These are phyloP conservation scores for Magnaporthales sp. DNA, from an alignment of 2,329 filamentous ascomycete genomes.

Conservation along the genomic window DNA sequence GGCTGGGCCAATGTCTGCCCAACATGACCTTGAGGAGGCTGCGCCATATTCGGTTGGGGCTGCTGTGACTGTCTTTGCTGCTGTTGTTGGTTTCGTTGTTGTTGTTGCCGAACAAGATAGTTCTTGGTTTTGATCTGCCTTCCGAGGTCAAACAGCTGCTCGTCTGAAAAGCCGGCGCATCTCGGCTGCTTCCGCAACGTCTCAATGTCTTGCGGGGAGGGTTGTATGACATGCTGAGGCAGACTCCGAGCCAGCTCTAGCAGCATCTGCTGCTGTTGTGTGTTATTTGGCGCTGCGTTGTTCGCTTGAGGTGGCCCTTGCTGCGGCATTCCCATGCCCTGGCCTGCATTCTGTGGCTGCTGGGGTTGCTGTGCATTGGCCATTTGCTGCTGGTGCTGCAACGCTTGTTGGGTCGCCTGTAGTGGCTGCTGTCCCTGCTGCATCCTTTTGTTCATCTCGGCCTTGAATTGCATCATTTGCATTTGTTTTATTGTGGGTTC, in stretches of 20 bases:
- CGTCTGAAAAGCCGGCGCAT: not conserved
- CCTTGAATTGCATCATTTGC: slow-evolving; percentile 30
- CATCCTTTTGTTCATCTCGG: not conserved
- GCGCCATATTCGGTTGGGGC: slow-evolving; percentile 11
- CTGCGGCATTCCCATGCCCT: slow-evolving; percentile 5
- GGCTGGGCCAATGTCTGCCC: slow-evolving; percentile 10
- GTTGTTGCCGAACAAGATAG: not conserved
- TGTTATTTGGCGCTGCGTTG: not conserved
- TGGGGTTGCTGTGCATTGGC: slow-evolving; percentile 8
- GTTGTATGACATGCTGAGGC: slow-evolving; percentile 7
- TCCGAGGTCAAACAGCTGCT: not conserved
- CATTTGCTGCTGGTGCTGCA: slow-evolving; percentile 11
- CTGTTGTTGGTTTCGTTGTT: slow-evolving; percentile 10
- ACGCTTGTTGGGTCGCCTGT: slow-evolving; percentile 6
- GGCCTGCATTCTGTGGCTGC: slow-evolving; percentile 10
- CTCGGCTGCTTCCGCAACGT: not conserved
- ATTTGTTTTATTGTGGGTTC: slow-evolving; percentile 7
- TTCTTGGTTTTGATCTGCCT: not conserved
- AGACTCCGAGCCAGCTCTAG: slow-evolving; percentile 2
- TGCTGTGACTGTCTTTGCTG: slow-evolving; percentile 14
- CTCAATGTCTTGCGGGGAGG: slow-evolving; percentile 9
- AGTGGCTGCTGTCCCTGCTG: slow-evolving; percentile 8
- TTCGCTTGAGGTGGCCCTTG: not conserved
- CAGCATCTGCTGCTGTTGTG: not conserved
- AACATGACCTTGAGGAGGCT: slow-evolving; percentile 6